phyloP scores from a whole-genome alignment of 306 rosid genomes.

The Gastrolobium villosum region DNA sequence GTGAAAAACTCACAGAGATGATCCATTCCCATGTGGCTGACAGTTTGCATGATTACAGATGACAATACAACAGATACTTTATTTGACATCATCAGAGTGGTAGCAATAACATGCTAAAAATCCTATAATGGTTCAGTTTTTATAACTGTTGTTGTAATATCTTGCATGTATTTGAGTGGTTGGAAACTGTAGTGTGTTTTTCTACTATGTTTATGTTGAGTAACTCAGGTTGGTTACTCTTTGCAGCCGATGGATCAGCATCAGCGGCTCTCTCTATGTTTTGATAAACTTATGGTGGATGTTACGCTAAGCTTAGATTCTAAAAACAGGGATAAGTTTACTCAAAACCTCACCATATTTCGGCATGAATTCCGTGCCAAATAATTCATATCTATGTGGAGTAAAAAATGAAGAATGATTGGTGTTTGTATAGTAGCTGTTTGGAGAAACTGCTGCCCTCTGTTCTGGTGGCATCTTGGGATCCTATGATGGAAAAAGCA shows the following conservation, averaged over 20 bases:
- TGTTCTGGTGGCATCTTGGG: conserved; percentile 42
- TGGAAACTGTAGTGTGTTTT: conserved; percentile 14
- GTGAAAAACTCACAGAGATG: conserved; percentile 5
- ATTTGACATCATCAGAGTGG: conserved; percentile 14
- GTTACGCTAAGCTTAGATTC: conserved; percentile 60
- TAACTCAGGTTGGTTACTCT: conserved; percentile 37
- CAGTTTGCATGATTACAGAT: background rate
- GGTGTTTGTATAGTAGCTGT: conserved; percentile 46
- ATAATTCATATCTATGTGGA: conserved; percentile 41
- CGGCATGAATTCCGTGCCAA: conserved; percentile 65
- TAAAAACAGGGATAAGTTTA: conserved; percentile 66
- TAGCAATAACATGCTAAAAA: background rate
- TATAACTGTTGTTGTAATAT: background rate
- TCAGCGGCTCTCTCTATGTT: conserved; percentile 61
- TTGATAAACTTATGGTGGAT: conserved; percentile 64
- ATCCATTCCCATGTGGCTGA: background rate
- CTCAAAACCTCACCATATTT: conserved; percentile 62
- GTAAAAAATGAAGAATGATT: conserved; percentile 34
- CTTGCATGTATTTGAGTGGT: background rate
- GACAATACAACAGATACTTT: background rate
- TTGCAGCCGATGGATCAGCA: conserved; percentile 64
- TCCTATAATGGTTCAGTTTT: conserved; percentile 4
- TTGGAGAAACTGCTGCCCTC: conserved; percentile 42
- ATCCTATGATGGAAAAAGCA: conserved; percentile 43
- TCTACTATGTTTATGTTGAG: background rate